Base-by-base conservation (phyloP, 2,329 filamentous ascomycete species). In the Nemania sp. region DNA sequence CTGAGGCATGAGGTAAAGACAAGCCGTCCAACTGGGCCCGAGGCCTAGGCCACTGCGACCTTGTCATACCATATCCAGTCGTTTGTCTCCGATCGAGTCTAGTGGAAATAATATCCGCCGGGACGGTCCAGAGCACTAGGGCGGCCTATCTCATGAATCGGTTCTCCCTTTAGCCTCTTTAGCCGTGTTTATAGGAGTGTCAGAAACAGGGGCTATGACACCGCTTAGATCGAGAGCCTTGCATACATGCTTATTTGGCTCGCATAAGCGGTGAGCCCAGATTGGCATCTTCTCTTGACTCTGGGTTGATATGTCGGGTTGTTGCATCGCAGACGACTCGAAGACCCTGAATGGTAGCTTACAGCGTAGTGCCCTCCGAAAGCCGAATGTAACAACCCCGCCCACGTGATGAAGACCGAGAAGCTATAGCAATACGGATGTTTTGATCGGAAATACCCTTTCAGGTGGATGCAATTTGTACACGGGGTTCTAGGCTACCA, bases 91-190 rank as follows among this genome's bases (percentile, higher is more conserved):
- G 62, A 55, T 46, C 50, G 53, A 55, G 14, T 30, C 49, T 28
- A 47, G 48, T 48, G 52, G 57, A 26, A 37, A 45, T 47, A 60
- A 58, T 59, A 49, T 40, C 22, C 60, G 39, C 36, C 34, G 51
- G 52, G 53, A 50, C 31, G 57, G 52, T 54, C 58, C 46, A 56
- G 57, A 60, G 50, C 57, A 48, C 54, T 44, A 44, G 54, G 48
- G 55, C 52, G 58, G 53, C 56, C 37, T 54, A 34, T 61, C 57
- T 56, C 45, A 56, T 51, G 50, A 49, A 49, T 55, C 45, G 24
- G 48, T 34, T 49, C 37, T 52, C 37, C 46, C 36, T 67, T 67
- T 67, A 67, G 45, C 65, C 65, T 67, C 64, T 67, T 67, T 67
- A 67, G 64, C 65, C 65, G 65, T 57, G 45, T 57, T 52, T 54